Percentiles rank a stretch among this genome's conserved stretches.
These are phyloP conservation scores for Candida tetrigidarum DNA, from an alignment of 1,139 yeast genomes.

Conservation along the genomic window DNA sequence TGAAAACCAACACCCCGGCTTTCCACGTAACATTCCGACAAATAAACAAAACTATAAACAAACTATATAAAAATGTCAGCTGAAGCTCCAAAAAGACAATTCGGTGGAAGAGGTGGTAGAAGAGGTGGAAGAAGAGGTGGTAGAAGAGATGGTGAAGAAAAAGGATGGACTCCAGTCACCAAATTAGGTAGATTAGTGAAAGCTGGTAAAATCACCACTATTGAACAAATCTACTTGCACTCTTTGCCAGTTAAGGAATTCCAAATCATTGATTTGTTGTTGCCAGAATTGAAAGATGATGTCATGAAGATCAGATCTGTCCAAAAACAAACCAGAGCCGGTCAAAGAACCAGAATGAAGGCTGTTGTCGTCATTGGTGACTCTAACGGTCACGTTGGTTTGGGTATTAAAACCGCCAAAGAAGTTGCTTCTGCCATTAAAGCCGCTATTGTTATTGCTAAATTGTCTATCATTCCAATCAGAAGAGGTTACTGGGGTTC, in stretches of 20 bases:
- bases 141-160: constrained; percentile 87
- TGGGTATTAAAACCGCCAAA: constrained; percentile 99
- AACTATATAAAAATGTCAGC: constrained; percentile 59
- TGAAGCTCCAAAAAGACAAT: constrained; percentile 64
- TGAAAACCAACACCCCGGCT: constrained; percentile 92
- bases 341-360: constrained; percentile 99
- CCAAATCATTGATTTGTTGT: constrained; percentile 97
- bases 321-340: constrained; percentile 99
- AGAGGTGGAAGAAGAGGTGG: constrained; percentile 62
- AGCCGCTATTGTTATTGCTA: constrained; percentile 99
- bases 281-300: constrained; percentile 97
- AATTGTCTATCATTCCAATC: constrained; percentile 98
- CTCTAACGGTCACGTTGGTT: constrained; percentile 99
- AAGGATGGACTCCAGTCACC: constrained; percentile 99
- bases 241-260: constrained; percentile 99
- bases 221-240: constrained; percentile 99
- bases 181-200: constrained; percentile 99
- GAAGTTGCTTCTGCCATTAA: constrained; percentile 99
- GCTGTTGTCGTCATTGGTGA: constrained; percentile 99
- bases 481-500: constrained; percentile 99
- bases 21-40: constrained; percentile 92
- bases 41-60: constrained; percentile 17
- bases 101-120: constrained; percentile 55
- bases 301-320: constrained; percentile 99
- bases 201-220: constrained; percentile 96